These are phyloP conservation scores for Usnea hakonensis DNA, from an alignment of 495 filamentous ascomycete genomes.

Conservation along the genomic window DNA sequence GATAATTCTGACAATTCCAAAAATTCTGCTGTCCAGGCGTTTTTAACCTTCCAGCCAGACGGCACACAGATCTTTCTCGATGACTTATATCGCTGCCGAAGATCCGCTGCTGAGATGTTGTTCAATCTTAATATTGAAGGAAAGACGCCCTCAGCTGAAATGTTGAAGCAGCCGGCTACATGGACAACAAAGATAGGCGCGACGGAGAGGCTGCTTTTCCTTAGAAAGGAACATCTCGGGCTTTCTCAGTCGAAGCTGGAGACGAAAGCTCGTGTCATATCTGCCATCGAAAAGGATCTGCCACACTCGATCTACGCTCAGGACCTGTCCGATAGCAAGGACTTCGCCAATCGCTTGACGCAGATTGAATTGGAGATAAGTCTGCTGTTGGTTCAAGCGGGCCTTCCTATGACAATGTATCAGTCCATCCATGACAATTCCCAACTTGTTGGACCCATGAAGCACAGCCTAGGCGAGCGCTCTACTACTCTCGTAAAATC, in stretches of 20 bases:
- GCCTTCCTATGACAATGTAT: conserved; percentile 2
- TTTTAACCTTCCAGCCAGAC: conserved; percentile 23
- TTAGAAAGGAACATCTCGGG: conserved; percentile 19
- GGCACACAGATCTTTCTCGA: conserved; percentile 20
- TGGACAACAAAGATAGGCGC: conserved; percentile 24
- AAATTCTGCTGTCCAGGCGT: conserved; percentile 22
- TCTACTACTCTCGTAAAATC: conserved; percentile 22
- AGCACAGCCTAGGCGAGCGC: background rate
- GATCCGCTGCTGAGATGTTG: conserved; percentile 14
- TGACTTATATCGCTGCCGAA: conserved; percentile 18
- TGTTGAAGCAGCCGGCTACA: conserved; percentile 13
- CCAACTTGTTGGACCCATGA: background rate
- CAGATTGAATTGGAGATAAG: conserved; percentile 20
- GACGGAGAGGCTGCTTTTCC: conserved; percentile 15
- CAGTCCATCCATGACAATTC: background rate
- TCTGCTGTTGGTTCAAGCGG: conserved; percentile 11
- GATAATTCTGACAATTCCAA: conserved; percentile 24
- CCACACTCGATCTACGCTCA: conserved; percentile 8
- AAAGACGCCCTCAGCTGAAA: conserved; percentile 5
- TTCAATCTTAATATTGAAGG: conserved; percentile 16
- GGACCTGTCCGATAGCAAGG: conserved; percentile 13
- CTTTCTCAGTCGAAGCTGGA: conserved; percentile 13
- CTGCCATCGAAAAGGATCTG: conserved; percentile 16
- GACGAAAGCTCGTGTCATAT: conserved; percentile 17
- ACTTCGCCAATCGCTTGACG: conserved; percentile 5